Base-by-base conservation (phyloP, 306 rosid genomes). In the Sphenostylis stenocarpa region DNA sequence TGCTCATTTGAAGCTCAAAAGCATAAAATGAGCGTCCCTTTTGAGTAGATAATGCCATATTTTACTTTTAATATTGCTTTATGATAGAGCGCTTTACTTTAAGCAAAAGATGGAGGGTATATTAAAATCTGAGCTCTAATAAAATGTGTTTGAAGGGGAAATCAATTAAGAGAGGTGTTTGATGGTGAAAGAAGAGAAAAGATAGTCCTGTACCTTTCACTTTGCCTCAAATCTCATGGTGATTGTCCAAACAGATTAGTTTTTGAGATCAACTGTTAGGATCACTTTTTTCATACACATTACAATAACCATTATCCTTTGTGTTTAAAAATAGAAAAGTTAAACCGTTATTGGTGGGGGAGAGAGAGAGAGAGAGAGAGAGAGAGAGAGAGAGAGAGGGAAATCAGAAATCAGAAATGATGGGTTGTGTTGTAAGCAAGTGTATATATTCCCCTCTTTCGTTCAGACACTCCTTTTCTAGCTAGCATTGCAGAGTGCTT, bases 41-140 rank as follows among this genome's bases (percentile, higher is more conserved):
- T 92, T 92, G 96, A 95, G 97, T 95, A 92, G 96, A 92, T 92
- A 95, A 92, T 92, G 97, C 97, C 97, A 95, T 92, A 86, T 91
- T 90, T 91, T 96, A 81, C 96, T 96, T 92, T 95, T 87, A 88
- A 87, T 88, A 78, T 79, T 88, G 91, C 93, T 91, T 92, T 92
- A 86, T 82, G 86, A 85, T 81, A 85, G 83, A 87, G 84, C 77
- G 80, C 97, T 90, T 90, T 88, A 85, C 98, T 96, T 96, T 92
- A 87, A 88, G 58, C 82, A 96, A 91, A 91, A 88, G 92, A 82
- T 71, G 28, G 81, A 68, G 49, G 44, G 70, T 73, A 62, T 72
- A 58, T 31, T 61, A 76, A 77, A 39, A 15, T 82, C 80, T 62
- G 66, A 84, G 76, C 82, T 83, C 83, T 77, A 81, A 77, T 88